Percentiles rank a stretch among this genome's conserved stretches.
These are phyloP conservation scores for Trichosanthes truncata DNA, from an alignment of 306 rosid species.

Conservation along the genomic window DNA sequence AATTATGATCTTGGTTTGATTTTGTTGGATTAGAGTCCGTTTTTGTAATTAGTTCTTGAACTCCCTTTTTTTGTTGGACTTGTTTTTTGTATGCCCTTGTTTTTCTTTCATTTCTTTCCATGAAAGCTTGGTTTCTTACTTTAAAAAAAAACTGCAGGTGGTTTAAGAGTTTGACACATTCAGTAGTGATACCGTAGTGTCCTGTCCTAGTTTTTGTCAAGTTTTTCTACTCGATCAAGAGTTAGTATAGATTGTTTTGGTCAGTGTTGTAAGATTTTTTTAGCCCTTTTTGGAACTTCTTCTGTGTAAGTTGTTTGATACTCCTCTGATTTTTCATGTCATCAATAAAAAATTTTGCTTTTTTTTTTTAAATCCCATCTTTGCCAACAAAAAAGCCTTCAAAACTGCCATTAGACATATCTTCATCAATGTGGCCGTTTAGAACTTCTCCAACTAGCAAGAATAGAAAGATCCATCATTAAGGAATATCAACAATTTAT, in stretches of 20 bases:
- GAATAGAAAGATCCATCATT: neutral
- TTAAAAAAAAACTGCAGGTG: neutral
- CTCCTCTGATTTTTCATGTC: neutral
- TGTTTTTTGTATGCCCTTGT: no score
- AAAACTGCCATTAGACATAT: neutral
- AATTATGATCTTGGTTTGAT: no score
- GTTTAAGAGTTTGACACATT: neutral
- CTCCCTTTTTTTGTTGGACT: no score
- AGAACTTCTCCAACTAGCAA: neutral
- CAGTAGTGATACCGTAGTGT: neutral
- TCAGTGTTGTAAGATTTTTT: neutral
- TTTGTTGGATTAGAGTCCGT: no score
- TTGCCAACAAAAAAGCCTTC: neutral
- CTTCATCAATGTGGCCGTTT: neutral
- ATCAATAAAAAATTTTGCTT: no score
- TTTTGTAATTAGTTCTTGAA: no score
- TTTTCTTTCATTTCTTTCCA: no score
- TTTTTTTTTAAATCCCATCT: neutral
- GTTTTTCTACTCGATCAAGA: neutral
- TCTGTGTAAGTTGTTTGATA: neutral
- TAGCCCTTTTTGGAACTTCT: neutral
- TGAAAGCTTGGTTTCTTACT: no score
- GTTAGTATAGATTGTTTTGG: neutral
- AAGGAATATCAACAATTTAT: neutral
- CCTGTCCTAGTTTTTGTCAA: neutral